These are phyloP conservation scores for Diplodia corticola DNA, from an alignment of 2,329 filamentous ascomycete genomes.

Conservation along the genomic window DNA sequence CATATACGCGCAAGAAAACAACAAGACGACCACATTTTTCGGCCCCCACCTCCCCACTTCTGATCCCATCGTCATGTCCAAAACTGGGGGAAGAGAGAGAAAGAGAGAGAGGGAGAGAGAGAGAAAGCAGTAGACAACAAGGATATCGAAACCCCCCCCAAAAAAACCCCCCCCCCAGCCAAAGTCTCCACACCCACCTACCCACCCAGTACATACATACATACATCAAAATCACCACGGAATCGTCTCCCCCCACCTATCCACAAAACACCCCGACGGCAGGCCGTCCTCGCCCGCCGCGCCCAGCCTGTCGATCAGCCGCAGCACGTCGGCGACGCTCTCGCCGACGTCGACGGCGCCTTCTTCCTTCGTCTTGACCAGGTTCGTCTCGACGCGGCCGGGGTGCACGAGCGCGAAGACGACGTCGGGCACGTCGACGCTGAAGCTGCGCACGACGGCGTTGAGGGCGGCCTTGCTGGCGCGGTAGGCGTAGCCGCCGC, in stretches of 20 bases:
- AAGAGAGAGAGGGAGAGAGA: too few species aligned
- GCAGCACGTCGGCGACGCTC: slow-evolving; percentile 42
- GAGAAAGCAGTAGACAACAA: too few species aligned
- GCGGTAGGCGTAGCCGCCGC: slow-evolving; percentile 50
- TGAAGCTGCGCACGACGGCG: slow-evolving; percentile 47
- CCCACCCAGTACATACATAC: too few species aligned
- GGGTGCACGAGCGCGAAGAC: slow-evolving; percentile 48
- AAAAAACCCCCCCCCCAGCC: too few species aligned
- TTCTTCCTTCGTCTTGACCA: slow-evolving; percentile 48
- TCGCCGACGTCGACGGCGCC: slow-evolving; percentile 46
- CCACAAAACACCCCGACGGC: slow-evolving; percentile 40
- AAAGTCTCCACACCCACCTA: neutral
- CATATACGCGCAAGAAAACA: too few species aligned
- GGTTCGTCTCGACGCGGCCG: slow-evolving; percentile 47
- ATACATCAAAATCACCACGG: slow-evolving; percentile 45
- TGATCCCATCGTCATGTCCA: too few species aligned
- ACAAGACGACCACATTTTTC: too few species aligned
- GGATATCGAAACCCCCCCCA: too few species aligned
- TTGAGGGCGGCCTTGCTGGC: slow-evolving; percentile 51
- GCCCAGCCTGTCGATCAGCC: slow-evolving; percentile 38
- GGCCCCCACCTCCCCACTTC: too few species aligned
- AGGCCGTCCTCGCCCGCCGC: neutral
- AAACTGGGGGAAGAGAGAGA: too few species aligned
- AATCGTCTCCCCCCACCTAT: slow-evolving; percentile 47
- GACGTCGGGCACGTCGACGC: slow-evolving; percentile 46